Evolutionary conservation across 768 basidiomycete species (phyloP).

Genomic region (Russula compacta): DNA sequence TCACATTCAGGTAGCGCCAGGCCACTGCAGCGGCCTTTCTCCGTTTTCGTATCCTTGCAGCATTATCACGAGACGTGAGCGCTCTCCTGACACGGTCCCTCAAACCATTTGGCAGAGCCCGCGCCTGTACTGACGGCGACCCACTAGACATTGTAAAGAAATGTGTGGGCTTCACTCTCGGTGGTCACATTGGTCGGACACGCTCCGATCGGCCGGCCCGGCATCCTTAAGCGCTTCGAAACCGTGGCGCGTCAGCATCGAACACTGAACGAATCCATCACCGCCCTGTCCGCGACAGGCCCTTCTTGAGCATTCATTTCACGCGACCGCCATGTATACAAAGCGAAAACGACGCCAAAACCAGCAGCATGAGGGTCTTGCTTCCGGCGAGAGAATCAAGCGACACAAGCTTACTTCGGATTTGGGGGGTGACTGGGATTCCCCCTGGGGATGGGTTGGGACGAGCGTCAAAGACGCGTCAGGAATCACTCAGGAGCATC

Average conservation of each 20-base stretch:
- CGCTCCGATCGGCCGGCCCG: neutral
- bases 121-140: neutral
- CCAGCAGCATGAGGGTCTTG: conserved; percentile 40
- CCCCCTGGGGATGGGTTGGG: conserved; percentile 78
- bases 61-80: conserved; percentile 1
- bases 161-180: no score
- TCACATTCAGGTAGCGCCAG: conserved; percentile 6
- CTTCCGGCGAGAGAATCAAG: conserved; percentile 55
- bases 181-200: no score
- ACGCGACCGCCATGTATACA: conserved; percentile 35
- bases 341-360: conserved; percentile 52
- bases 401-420: conserved; percentile 41
- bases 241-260: neutral
- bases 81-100: neutral
- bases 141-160: neutral
- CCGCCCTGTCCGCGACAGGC: neutral
- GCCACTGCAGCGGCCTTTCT: neutral
- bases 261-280: conserved; percentile 1
- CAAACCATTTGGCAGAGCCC: neutral
- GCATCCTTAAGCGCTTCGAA: neutral
- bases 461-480: conserved; percentile 47
- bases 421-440: conserved; percentile 22
- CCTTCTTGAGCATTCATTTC: conserved; percentile 2
- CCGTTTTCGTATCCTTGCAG: conserved; percentile 11
- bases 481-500: conserved; percentile 60